Evolutionary conservation across 2,329 filamentous ascomycete species (phyloP), one percentile per base, ranked within the genome.

Genomic region (Fusarium sp.): DNA sequence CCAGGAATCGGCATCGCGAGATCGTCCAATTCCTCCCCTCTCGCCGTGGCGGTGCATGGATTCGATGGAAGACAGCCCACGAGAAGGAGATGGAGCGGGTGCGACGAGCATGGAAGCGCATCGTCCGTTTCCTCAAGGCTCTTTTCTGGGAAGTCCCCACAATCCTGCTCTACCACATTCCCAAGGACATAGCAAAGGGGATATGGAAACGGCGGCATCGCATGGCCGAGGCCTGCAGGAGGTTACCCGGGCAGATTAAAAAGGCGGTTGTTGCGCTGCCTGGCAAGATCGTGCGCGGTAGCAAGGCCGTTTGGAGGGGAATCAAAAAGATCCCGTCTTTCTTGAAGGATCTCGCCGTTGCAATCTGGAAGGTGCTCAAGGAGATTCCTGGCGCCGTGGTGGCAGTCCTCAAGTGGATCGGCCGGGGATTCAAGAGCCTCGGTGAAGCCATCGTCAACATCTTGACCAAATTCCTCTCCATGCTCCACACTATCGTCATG

Each of bases 1-100:
- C 82, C 1, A 62, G 69, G 2, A 78, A 77, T 18, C 77, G 79
- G 1, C 83, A 86, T 57, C 73, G 79, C 15, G 83, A 85, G 8
- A 75, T 86, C 4, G 83, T 86, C 5, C 73, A 74, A 1, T 83
- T 81, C 47, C 77, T 87, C 1, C 84, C 84, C 0, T 43, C 68
- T 0, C 74, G 82, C 0, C 74, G 84, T 0, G 79, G 72, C 3
- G 83, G 83, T 5, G 80, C 78, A 3, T 81, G 79, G 76, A 64
- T 72, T 18, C 72, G 83, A 9, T 82, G 82, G 77, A 75, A 74
- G 59, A 62, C 67, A n/a, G 69, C 76, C 1, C 79, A 82, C 44
- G 66, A 51, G 10, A 71, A 69, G 6, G 77, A 79, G 11, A 74
- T 81, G 65, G 41, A 67, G 11, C 62, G 75, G 1, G 60, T 77